Conservation (phyloP, 2,329 filamentous ascomycete species). For the Calycina marina region DNA sequence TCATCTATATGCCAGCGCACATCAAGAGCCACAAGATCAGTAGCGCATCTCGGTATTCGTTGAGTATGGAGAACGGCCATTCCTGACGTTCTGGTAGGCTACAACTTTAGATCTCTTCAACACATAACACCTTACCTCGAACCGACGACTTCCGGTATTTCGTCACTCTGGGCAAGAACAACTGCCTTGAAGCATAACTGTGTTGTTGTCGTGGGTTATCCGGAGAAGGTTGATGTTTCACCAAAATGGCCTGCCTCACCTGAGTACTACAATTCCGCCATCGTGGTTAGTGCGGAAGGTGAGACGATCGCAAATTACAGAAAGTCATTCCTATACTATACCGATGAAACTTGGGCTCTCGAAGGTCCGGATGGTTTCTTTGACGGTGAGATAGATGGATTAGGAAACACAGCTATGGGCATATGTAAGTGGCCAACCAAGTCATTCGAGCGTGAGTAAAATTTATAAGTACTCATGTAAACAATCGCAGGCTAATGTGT, state of each 20-base stretch:
- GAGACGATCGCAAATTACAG: constrained; percentile 47
- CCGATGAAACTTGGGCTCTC: constrained; percentile 46
- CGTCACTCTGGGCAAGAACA: constrained; percentile 55
- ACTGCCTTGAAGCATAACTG: constrained; percentile 53
- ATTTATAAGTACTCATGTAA: no score
- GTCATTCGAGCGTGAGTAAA: constrained; percentile 5
- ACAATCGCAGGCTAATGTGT: no score
- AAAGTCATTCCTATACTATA: constrained; percentile 43
- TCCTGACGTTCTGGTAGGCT: constrained; percentile 34
- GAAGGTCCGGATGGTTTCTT: constrained; percentile 39
- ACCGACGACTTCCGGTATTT: constrained; percentile 47
- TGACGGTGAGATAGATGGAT: constrained; percentile 27
- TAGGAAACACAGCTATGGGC: constrained; percentile 40
- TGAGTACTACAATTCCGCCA: constrained; percentile 39
- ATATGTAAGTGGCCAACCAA: constrained; percentile 33
- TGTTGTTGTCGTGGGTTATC: constrained; percentile 57
- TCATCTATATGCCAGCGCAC: no score
- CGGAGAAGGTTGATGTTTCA: constrained; percentile 46
- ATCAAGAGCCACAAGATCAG: not conserved
- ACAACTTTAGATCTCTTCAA: constrained; percentile 59
- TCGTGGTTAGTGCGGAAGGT: constrained; percentile 42
- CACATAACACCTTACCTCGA: constrained; percentile 59
- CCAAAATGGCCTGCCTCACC: constrained; percentile 33
- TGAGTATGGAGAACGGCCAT: not conserved
- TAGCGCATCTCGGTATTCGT: not conserved